phyloP scores from a whole-genome alignment of 225 moss, liverwort and hornwort genomes.

The Neckera pumila region DNA sequence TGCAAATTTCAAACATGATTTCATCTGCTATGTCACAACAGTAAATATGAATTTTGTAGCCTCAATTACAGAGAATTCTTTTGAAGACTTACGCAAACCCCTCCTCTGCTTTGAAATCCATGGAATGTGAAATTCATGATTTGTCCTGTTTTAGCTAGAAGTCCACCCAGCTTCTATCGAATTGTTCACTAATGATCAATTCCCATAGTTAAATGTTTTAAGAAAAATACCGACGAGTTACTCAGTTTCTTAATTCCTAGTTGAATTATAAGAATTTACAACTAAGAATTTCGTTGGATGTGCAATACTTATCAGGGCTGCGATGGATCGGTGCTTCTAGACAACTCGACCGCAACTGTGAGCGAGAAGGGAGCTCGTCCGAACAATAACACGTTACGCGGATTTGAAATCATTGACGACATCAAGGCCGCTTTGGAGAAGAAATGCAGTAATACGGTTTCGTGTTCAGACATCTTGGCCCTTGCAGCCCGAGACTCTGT shows the following conservation, averaged over 20 bases:
- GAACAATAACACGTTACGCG: slow-evolving; percentile 35
- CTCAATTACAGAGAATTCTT: background rate
- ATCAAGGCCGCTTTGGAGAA: slow-evolving; percentile 32
- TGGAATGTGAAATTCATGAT: background rate
- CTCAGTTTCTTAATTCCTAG: background rate
- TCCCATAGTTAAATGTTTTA: background rate
- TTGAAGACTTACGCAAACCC: background rate
- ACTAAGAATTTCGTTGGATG: background rate
- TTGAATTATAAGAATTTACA: background rate
- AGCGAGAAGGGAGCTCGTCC: slow-evolving; percentile 40
- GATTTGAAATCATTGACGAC: slow-evolving; percentile 18
- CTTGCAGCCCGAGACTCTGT: slow-evolving; percentile 41
- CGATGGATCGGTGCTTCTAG: slow-evolving; percentile 47
- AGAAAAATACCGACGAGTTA: background rate
- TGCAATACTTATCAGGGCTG: slow-evolving; percentile 15
- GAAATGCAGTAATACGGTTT: slow-evolving; percentile 23
- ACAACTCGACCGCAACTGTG: slow-evolving; percentile 23
- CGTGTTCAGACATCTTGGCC: slow-evolving; percentile 49
- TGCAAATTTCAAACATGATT: too few relatives aligned
- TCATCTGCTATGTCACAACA: background rate
- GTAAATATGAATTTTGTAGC: background rate
- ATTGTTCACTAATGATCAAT: background rate
- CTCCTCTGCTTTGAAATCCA: background rate
- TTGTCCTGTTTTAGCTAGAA: background rate
- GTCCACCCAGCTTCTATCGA: background rate